Base-by-base conservation (phyloP, 78 protist genomes). In the Polysphondylium violaceum region DNA sequence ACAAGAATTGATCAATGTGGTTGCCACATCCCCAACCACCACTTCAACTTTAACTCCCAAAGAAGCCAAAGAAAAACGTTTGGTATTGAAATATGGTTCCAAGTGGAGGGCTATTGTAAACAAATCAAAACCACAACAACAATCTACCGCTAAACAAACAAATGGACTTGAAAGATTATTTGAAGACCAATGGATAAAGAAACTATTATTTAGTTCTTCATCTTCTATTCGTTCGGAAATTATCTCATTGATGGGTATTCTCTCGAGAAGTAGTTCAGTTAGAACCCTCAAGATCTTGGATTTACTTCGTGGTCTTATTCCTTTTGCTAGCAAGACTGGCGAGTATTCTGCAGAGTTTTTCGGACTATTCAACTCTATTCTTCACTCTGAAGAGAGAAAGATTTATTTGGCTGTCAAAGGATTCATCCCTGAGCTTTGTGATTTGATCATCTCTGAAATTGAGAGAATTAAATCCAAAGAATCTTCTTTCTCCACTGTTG, bases 221-320 rank as follows among this genome's bases (percentile, higher is more conserved):
- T 59, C 90, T n/a, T 68, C 83, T 19, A 86, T 86, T 38, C 14
- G 92, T 21, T 1, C 33, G 0, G 87, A 86, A 25, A 74, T 68
- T 6, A 56, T 74, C 25, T 41, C 65, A 11, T 38, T 86, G 17
- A 86, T 86, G 92, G 59, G 74, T 64, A 86, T 74, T 19, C 41
- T 86, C 19, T 63, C 85, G 47, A 51, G 74, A 44, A 36, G 27
- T 29, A 68, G 85, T 16, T 69, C 21, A 19, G 44, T 50, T 25
- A 43, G 88, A 36, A 43, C 78, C 19, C 43, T 74, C 9, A 59
- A 47, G 31, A 40, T 94, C 60, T 78, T 94, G 38, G 96, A 94
- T 61, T 50, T 88, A 11, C 61, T 89, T 44, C 59, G 63, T 44
- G 43, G 51, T 27, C 33, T 94, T 73, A 86, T 94, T 40, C 90